These are phyloP conservation scores for Exophiala aquamarina DNA, from an alignment of 2,329 filamentous ascomycete genomes.

Conservation along the genomic window DNA sequence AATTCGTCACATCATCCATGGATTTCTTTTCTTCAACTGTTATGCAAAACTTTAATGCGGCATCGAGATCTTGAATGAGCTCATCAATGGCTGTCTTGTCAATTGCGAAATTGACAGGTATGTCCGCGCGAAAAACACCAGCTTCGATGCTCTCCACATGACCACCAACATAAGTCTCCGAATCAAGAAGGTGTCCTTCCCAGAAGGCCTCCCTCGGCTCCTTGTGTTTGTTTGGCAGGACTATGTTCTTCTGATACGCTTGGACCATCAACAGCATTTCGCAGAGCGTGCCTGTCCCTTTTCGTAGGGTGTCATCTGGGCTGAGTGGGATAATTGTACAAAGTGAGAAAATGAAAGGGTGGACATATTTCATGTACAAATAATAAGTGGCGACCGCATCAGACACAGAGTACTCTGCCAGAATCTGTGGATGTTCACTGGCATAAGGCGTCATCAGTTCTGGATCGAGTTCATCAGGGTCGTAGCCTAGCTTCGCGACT, in stretches of 20 bases:
- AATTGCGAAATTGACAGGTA: constrained; percentile 90
- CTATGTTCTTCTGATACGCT: constrained; percentile 86
- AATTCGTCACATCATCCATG: constrained; percentile 75
- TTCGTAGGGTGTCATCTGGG: constrained; percentile 87
- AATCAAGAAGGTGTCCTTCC: constrained; percentile 93
- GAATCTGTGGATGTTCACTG: constrained; percentile 82
- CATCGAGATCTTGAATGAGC: constrained; percentile 79
- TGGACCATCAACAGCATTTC: constrained; percentile 99
- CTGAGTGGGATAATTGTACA: constrained; percentile 94
- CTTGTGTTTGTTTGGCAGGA: constrained; percentile 94
- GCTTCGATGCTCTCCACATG: constrained; percentile 99
- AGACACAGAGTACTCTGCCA: constrained; percentile 97
- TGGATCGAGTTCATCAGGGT: constrained; percentile 95
- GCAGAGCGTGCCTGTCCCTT: constrained; percentile 97
- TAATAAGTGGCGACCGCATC: constrained; percentile 99
- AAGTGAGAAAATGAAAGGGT: constrained; percentile 97
- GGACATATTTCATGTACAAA: constrained; percentile 99
- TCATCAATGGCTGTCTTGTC: constrained; percentile 88
- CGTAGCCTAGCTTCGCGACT: constrained; percentile 95
- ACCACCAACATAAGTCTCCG: constrained; percentile 95
- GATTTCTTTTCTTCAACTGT: constrained; percentile 81
- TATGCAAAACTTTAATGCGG: constrained; percentile 84
- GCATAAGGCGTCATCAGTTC: constrained; percentile 94
- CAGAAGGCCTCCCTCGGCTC: constrained; percentile 90
- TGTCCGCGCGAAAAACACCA: constrained; percentile 93